Evolutionary conservation across 352 stramenopile genomes (phyloP), one percentile per base, ranked within the genome.

Genomic region (Elongisporangium senticosum): DNA sequence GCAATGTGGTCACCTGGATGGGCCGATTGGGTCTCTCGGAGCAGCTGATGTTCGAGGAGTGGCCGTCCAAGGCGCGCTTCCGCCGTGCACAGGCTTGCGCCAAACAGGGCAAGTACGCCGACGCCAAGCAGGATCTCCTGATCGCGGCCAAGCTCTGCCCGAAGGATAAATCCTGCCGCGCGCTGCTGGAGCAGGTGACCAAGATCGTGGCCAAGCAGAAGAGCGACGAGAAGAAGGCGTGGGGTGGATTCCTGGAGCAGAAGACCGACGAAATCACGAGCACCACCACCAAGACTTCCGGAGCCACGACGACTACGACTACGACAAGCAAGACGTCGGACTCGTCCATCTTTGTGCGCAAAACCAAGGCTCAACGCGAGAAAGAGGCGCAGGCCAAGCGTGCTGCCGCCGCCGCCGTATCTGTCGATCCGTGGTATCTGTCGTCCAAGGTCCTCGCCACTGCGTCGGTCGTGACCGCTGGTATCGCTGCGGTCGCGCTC

Each of bases 1-100:
- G 86, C 58, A 90, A 93, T 40, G 83, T 95, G 4, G 86, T 89
- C 11, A 84, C 65, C 56, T 95, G 86, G 86, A 95, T 95, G 86
- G 86, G 81, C 8, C 78, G 83, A 6, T 66, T 93, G 23, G 86
- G 83, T 23, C 62, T 95, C 49, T 81, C 77, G 1, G 78, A 95
- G 51, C 75, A 91, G 62, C 70, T 88, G 19, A 79, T 95, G 70
- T 93, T 91, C 51, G 76, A 89, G 52, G 86, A 95, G 48, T 95
- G 86, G 86, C 86, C 86, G 28, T 86, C 81, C 26, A 95, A 95
- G 66, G 86, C 86, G 47, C 83, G 79, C 11, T 95, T 95, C 66
- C 86, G 86, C 51, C 86, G 86, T 40, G 86, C 86, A 0, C 84
- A 92, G 62, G 86, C 86, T 13, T 79, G 69, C 52, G 62, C 87